These are phyloP conservation scores for Magnolia kwangsiensis DNA, from an alignment of 164 flowering plant genomes.

Conservation along the genomic window DNA sequence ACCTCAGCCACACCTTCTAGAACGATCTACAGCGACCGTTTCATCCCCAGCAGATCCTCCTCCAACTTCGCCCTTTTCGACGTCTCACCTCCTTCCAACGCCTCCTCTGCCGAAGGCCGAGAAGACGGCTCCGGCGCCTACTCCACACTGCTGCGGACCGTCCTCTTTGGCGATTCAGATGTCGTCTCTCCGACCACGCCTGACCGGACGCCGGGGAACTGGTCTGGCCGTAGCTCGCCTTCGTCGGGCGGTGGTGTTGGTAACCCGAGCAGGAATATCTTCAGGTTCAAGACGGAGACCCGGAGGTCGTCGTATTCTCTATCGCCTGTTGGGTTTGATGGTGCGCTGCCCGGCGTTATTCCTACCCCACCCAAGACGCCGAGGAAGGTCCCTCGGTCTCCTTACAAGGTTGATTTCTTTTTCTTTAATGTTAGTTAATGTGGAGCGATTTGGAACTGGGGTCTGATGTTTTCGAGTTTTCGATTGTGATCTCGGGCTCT, in stretches of 20 bases:
- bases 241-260: slow-evolving; percentile 6
- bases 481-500: neutral
- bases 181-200: slow-evolving; percentile 53
- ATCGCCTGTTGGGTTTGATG: slow-evolving; percentile 67
- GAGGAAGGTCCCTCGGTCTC: slow-evolving; percentile 79
- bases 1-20: slow-evolving; percentile 53
- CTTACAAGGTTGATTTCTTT: slow-evolving; percentile 60
- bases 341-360: slow-evolving; percentile 47
- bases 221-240: slow-evolving; percentile 8
- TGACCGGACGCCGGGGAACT: slow-evolving; percentile 29
- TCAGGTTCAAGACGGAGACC: slow-evolving; percentile 82
- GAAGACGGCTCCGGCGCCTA: slow-evolving; percentile 62
- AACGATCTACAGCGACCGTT: slow-evolving; percentile 77
- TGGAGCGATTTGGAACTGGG: slow-evolving; percentile 1
- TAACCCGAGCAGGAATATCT: slow-evolving; percentile 61
- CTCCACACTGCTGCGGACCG: slow-evolving; percentile 46
- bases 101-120: slow-evolving; percentile 28
- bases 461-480: neutral
- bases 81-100: slow-evolving; percentile 26
- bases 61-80: slow-evolving; percentile 83
- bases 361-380: slow-evolving; percentile 68
- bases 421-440: slow-evolving; percentile 4
- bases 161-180: slow-evolving; percentile 59
- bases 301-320: slow-evolving; percentile 48
- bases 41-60: slow-evolving; percentile 79